A percentile compares a stretch with the other conserved stretches of the same genome.
Evolutionary conservation across 2,329 filamentous ascomycete species (phyloP).

Genomic region (Escovopsis sp.): DNA sequence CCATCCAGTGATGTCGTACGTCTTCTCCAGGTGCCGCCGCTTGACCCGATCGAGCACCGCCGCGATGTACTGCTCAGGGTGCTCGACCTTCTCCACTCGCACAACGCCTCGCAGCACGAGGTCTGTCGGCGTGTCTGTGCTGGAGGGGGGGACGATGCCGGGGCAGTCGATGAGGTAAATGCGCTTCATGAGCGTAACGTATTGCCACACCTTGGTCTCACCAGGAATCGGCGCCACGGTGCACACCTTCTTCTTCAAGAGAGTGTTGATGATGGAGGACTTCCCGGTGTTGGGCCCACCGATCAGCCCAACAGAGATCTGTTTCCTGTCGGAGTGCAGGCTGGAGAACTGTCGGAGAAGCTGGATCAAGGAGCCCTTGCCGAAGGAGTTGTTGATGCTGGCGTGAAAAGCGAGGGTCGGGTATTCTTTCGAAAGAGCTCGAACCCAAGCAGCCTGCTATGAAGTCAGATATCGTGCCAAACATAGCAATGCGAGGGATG

Average conservation of each 20-base stretch:
- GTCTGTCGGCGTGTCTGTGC: conserved; percentile 69
- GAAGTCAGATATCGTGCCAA: conserved; percentile 4
- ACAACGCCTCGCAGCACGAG: conserved; percentile 84
- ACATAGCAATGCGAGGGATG: not conserved
- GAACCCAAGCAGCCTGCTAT: conserved; percentile 77
- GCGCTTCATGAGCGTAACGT: conserved; percentile 86
- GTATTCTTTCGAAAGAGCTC: conserved; percentile 72
- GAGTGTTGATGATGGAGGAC: conserved; percentile 90
- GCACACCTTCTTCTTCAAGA: conserved; percentile 88
- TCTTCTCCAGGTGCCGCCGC: conserved; percentile 75
- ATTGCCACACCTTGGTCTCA: conserved; percentile 97
- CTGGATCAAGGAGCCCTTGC: conserved; percentile 85
- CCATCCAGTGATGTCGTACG: conserved; percentile 77
- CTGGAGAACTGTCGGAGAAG: conserved; percentile 85
- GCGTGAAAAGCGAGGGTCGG: conserved; percentile 92
- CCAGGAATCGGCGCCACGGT: conserved; percentile 88
- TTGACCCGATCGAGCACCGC: conserved; percentile 70
- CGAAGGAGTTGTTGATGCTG: conserved; percentile 88
- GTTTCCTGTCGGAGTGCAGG: conserved; percentile 79
- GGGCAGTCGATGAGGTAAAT: conserved; percentile 90
- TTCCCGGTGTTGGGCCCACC: conserved; percentile 78
- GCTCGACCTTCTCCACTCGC: conserved; percentile 87
- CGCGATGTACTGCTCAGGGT: conserved; percentile 89
- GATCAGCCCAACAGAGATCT: conserved; percentile 83
- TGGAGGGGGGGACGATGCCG: conserved; percentile 84